Percentiles rank a stretch among this genome's conserved stretches.
Evolutionary conservation across 2,329 filamentous ascomycete genomes (phyloP).

Genomic region (Clonostachys sp.): DNA sequence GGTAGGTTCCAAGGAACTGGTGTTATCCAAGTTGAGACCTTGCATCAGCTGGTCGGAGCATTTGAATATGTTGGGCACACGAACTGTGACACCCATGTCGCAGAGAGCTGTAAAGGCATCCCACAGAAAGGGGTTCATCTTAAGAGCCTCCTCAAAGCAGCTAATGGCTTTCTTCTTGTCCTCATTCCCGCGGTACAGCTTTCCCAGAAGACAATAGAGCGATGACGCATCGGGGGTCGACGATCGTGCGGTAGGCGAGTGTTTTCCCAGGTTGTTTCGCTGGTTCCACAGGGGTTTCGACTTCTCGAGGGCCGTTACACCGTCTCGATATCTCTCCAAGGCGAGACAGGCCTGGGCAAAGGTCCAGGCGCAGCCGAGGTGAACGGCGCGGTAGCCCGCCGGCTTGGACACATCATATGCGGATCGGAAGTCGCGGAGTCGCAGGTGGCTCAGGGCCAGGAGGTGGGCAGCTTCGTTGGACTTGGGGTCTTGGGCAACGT

Average conservation of each 20-base stretch:
- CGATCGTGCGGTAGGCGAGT: conserved; percentile 71
- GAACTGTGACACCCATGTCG: conserved; percentile 78
- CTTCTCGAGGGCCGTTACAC: conserved; percentile 79
- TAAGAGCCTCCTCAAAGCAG: conserved; percentile 84
- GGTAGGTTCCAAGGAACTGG: conserved; percentile 7
- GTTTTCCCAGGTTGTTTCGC: conserved; percentile 76
- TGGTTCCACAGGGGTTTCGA: conserved; percentile 70
- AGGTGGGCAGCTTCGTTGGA: conserved; percentile 79
- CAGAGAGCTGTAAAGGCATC: conserved; percentile 89
- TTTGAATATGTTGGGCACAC: conserved; percentile 83
- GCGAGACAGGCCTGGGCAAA: conserved; percentile 86
- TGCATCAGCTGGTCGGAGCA: conserved; percentile 52
- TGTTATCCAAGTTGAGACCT: conserved; percentile 32
- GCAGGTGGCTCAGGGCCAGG: conserved; percentile 78
- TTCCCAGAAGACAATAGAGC: conserved; percentile 79
- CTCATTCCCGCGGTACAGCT: conserved; percentile 79
- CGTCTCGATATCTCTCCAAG: conserved; percentile 75
- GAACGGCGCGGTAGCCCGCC: conserved; percentile 63
- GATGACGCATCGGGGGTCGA: conserved; percentile 79
- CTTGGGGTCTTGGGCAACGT: conserved; percentile 78
- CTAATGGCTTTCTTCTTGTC: conserved; percentile 78
- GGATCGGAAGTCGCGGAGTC: conserved; percentile 76
- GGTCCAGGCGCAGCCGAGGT: conserved; percentile 85
- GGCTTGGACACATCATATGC: conserved; percentile 80
- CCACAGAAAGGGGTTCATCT: conserved; percentile 95